Base-by-base conservation (phyloP, 129 eudicot genomes). In the Escallonia herrerae region DNA sequence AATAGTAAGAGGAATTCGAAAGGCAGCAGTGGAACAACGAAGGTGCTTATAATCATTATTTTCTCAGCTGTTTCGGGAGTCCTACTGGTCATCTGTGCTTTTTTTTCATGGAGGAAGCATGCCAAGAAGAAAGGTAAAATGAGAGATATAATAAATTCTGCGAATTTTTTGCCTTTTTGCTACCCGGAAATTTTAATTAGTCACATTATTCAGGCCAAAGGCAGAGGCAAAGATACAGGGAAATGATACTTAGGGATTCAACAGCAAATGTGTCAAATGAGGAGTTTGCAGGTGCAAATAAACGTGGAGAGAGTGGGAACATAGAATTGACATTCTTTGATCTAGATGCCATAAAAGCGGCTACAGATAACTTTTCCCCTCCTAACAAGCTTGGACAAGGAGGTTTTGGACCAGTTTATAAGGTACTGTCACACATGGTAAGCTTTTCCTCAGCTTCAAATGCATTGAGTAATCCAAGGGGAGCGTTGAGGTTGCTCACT, bases 211-310 rank as follows among this genome's bases (percentile, higher is more conserved):
- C 44, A 66, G 71, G 42, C 48, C 41, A 7, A n/a, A 37, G 10
- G 60, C 40, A 7, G 53, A 66, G 42, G 51, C 58, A 12, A 54
- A 55, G 61, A 43, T 53, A 66, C 71, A 52, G 38, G 38, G 71
- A 66, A 53, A 66, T 66, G 71, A 40, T 66, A 4, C 62, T 66
- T 22, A 8, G 12, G 5, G 62, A 66, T 42, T 55, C 62, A 42
- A 14, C 14, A 6, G 8, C 56, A 13, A 56, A 38, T 65, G 47
- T 41, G 38, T 33, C 5, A 12, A 22, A 22, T 22, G 33, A 22
- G 33, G 33, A 22, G 33, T 22, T 22, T 22, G 33, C 33, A 22
- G 33, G 33, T 22, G 33, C 33, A 22, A 22, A 22, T 22, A 22
- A 22, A 22, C 33, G 33, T 22, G 33, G 33, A 22, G 33, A 22